Conservation (phyloP, 208 protist genomes). For the Wallacemonas collosoma region DNA sequence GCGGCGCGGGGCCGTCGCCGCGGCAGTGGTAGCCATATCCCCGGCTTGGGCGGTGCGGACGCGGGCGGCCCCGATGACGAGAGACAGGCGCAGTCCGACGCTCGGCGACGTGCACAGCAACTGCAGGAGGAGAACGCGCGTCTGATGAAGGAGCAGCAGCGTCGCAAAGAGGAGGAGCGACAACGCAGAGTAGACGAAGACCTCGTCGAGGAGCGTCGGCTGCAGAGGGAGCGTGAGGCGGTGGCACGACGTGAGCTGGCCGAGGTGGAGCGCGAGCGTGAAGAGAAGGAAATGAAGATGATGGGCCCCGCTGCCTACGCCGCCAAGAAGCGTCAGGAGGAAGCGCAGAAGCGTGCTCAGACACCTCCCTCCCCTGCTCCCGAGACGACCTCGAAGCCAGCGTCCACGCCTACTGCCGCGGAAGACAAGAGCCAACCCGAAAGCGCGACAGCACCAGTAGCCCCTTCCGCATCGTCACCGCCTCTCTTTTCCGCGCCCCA, state of each 20-base stretch:
- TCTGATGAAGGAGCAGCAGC: constrained; percentile 59
- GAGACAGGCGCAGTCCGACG: constrained; percentile 30
- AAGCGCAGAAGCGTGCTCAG: background rate
- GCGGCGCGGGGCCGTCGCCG: constrained; percentile 1
- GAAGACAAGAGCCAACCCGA: background rate
- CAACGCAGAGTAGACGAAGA: constrained; percentile 43
- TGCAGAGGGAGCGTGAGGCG: constrained; percentile 50
- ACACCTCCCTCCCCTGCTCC: background rate
- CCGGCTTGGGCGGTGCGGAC: constrained; percentile 27
- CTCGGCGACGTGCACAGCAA: constrained; percentile 53
- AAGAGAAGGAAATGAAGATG: constrained; percentile 45
- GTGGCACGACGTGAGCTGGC: constrained; percentile 41
- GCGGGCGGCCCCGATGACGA: constrained; percentile 29
- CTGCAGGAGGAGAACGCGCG: constrained; percentile 77
- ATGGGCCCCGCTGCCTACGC: constrained; percentile 21
- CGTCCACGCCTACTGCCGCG: background rate
- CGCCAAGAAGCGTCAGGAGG: constrained; percentile 20
- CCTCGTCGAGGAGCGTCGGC: constrained; percentile 43
- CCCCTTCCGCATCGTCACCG: background rate
- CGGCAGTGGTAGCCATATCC: constrained; percentile 18
- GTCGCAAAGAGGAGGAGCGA: constrained; percentile 41
- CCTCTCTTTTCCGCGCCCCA: background rate
- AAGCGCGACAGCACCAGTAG: too few relatives aligned
- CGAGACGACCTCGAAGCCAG: background rate
- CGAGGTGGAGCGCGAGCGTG: constrained; percentile 56